Base-by-base conservation (phyloP, 371 early-diverging fungal genomes). In the Actinomucor elegans region DNA sequence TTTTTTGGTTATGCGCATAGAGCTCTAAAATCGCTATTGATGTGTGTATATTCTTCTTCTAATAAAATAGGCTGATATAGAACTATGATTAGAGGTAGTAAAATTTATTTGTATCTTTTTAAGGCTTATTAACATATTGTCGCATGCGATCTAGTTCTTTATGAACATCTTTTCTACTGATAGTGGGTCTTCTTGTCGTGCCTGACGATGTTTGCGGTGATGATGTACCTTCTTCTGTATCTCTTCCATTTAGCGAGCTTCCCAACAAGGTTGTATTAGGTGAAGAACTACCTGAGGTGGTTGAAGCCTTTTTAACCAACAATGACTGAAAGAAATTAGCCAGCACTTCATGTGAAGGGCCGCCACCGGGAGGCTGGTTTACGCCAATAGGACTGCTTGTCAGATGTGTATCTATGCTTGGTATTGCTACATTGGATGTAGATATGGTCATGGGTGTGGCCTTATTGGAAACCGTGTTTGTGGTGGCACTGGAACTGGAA, bases 271-370 rank as follows among this genome's bases (percentile, higher is more conserved):
- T 52, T 11, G 62, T 29, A 15, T 48, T 35, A 20, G 67, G 54
- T 14, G 63, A 55, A 15, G 67, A 36, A 14, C 51, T 55, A 24
- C 42, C 52, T 17, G 43, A 42, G 11, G 28, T 17, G 4, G 58
- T 48, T 7, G 67, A 58, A 3, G 71, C 57, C 49, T 89, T 90
- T 51, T 91, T 89, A 28, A 69, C 82, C 33, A 95, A 75, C 43
- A 95, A 75, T 6, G 86, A 86, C 66, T 91, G 87, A 84, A 94
- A 95, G 63, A 94, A 95, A 62, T 86, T 87, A n/a, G 88, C 85
- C 38, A 94, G 65, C 2, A 91, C 90, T 65, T 91, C 93, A 54
- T 87, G 88, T 11, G 73, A 69, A 15, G 66, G 62, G 9, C 66
- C 61, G n/a, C 52, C 57, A 54, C 57, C 26, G 40, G 66, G 41